Conservation (phyloP, 352 stramenopile genomes). For the Globisporangium nunn region DNA sequence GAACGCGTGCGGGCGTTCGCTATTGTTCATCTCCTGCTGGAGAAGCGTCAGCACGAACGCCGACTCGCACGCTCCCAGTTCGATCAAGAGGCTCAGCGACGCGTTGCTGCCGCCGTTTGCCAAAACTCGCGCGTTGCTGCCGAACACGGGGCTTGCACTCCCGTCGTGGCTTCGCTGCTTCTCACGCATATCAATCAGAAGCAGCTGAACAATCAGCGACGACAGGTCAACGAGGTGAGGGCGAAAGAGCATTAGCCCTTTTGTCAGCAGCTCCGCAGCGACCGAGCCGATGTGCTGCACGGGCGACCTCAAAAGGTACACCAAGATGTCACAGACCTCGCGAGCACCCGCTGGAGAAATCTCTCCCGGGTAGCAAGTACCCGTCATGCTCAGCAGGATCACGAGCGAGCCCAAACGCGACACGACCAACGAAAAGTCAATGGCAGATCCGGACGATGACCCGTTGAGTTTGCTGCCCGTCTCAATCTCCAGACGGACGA, state of each 20-base stretch:
- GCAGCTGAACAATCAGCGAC: conserved; percentile 61
- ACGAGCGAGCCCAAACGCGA: conserved; percentile 63
- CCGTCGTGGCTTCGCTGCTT: conserved; percentile 44
- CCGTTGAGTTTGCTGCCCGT: conserved; percentile 34
- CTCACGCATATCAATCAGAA: conserved; percentile 69
- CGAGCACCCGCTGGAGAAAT: conserved; percentile 66
- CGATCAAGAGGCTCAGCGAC: conserved; percentile 68
- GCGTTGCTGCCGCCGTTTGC: conserved; percentile 59
- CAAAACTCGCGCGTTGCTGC: conserved; percentile 35
- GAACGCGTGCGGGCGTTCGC: conserved; percentile 55
- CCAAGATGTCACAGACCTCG: conserved; percentile 77
- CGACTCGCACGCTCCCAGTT: conserved; percentile 68
- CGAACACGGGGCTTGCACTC: conserved; percentile 23
- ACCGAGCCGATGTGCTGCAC: conserved; percentile 57
- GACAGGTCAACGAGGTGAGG: conserved; percentile 77
- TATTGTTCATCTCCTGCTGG: conserved; percentile 81
- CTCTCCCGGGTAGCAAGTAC: conserved; percentile 79
- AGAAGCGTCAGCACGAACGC: conserved; percentile 71
- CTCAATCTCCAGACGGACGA: conserved; percentile 63
- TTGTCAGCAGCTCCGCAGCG: conserved; percentile 69
- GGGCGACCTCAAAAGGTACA: conserved; percentile 49
- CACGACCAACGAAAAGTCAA: conserved; percentile 37
- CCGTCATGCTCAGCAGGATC: conserved; percentile 78
- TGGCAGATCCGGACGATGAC: conserved; percentile 10
- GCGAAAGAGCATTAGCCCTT: conserved; percentile 78